Evolutionary conservation across 2,329 filamentous ascomycete genomes (phyloP), one percentile per base, ranked within the genome.

Genomic region (Cordyceps militaris): DNA sequence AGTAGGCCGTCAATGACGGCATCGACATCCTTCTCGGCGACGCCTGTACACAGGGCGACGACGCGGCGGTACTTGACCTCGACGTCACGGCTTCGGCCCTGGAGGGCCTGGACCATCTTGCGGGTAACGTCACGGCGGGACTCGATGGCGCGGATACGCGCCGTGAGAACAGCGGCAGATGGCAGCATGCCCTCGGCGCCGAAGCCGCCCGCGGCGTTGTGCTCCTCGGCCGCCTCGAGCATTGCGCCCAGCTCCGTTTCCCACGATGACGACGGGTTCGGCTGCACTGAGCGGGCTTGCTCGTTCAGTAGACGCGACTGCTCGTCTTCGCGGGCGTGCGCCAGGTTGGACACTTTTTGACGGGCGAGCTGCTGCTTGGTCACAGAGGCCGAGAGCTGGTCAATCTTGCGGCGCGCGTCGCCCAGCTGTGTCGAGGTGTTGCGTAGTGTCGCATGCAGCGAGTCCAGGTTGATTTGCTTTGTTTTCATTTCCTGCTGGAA

Each of bases 11-110:
- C 89, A 0, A 97, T 78, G 53, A 91, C 82, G 58, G 83, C 82
- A 64, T 97, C 94, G 14, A 97, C 88, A 59, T 90, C 83, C 9
- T 80, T 79, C 61, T 95, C 91, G 1, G 84, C 80, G 34, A 92
- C 88, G 9, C 85, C 86, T 0, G 91, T 96, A 69, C 93, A 97
- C 13, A 97, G 76, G 56, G 88, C 85, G 24, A 99, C 91, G 30
- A 97, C 89, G 63, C 87, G 88, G 26, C 91, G 83, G 69, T 97
- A 97, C 72, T 94, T 91, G 63, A 87, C 79, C 67, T 96, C 93
- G 3, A 96, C 79, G 56, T 96, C 91, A 4, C 85, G 86, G 64
- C 90, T 93, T 60, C 89, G 85, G 30, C 87, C 86, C 69, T 90
- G 87, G 9, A 99, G 79, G 6, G 81, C 81, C 19, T 82, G 80